Percentiles rank a stretch among this genome's conserved stretches.
Conservation (phyloP, 257 asterid genomes). For the Ajuga chamaepitys region DNA sequence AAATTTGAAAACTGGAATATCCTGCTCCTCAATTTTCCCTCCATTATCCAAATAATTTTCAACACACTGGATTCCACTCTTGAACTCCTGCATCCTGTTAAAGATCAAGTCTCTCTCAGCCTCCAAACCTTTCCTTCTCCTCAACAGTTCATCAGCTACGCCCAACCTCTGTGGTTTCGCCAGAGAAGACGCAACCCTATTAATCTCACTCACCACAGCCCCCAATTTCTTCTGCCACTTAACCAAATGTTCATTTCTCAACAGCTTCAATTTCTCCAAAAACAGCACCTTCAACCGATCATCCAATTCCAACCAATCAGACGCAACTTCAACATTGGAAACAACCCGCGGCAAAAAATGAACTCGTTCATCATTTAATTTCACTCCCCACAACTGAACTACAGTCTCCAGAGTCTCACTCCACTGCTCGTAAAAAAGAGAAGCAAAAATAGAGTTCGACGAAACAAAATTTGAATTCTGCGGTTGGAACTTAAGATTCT, state of each 20-base stretch:
- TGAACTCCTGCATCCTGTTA: conserved; percentile 59
- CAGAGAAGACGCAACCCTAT: neutral
- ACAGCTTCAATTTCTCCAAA: conserved; percentile 29
- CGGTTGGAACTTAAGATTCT: conserved; percentile 34
- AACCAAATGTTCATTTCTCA: conserved; percentile 39
- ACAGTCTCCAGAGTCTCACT: conserved; percentile 47
- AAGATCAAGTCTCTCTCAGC: conserved; percentile 42
- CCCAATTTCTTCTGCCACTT: conserved; percentile 38
- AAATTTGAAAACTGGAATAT: conserved; percentile 25
- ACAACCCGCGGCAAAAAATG: conserved; percentile 36
- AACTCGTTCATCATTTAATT: conserved; percentile 18
- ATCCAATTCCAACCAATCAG: conserved; percentile 63
- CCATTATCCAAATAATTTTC: conserved; percentile 40
- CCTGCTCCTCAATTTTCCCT: conserved; percentile 13
- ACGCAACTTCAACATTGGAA: conserved; percentile 31
- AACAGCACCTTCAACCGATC: conserved; percentile 40
- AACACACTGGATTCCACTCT: conserved; percentile 40
- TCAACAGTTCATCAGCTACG: conserved; percentile 9
- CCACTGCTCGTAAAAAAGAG: conserved; percentile 64
- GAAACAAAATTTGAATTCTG: conserved; percentile 4
- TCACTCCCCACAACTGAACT: conserved; percentile 57
- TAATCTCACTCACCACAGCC: conserved; percentile 21
- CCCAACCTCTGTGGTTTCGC: neutral
- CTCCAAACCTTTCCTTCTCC: conserved; percentile 30
- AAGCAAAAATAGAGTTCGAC: conserved; percentile 14